phyloP scores from a whole-genome alignment of 352 stramenopile genomes.

The Phytophthora macrochlamydospora region DNA sequence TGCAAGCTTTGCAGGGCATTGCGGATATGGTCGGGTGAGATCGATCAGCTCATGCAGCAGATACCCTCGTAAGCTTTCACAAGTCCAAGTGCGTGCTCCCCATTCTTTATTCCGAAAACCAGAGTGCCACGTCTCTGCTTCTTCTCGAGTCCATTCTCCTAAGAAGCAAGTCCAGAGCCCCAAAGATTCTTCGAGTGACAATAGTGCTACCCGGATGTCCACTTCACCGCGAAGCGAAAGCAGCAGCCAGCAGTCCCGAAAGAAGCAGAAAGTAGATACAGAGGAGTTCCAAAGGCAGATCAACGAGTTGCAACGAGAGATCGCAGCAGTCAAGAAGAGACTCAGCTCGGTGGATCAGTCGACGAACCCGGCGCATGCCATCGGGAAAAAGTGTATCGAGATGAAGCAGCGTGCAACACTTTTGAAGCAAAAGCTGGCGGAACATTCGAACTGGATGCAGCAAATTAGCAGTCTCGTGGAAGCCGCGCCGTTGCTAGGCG shows the following conservation, averaged over 20 bases:
- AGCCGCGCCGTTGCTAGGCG: constrained; percentile 53
- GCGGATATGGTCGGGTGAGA: not conserved
- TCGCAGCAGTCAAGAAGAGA: constrained; percentile 30
- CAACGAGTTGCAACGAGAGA: constrained; percentile 38
- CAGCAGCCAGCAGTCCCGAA: constrained; percentile 32
- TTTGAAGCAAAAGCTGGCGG: constrained; percentile 50
- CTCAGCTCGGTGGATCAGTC: constrained; percentile 17
- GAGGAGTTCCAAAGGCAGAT: constrained; percentile 39
- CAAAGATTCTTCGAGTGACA: not conserved
- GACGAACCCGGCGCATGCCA: constrained; percentile 1
- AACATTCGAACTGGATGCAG: constrained; percentile 56
- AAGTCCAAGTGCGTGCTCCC: not conserved
- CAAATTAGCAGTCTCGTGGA: constrained; percentile 55
- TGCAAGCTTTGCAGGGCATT: not conserved
- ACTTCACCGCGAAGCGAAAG: not conserved
- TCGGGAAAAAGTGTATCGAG: constrained; percentile 36
- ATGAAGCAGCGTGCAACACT: constrained; percentile 41
- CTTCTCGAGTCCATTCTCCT: not conserved
- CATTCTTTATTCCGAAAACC: not conserved
- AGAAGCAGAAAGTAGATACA: constrained; percentile 58
- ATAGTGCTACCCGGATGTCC: not conserved
- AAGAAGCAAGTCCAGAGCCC: not conserved
- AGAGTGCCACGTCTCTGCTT: not conserved
- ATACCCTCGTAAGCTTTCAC: not conserved
- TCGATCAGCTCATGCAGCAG: not conserved